These are phyloP conservation scores for Polygonum maritimum DNA, from an alignment of 148 eudicot genomes.

Conservation along the genomic window DNA sequence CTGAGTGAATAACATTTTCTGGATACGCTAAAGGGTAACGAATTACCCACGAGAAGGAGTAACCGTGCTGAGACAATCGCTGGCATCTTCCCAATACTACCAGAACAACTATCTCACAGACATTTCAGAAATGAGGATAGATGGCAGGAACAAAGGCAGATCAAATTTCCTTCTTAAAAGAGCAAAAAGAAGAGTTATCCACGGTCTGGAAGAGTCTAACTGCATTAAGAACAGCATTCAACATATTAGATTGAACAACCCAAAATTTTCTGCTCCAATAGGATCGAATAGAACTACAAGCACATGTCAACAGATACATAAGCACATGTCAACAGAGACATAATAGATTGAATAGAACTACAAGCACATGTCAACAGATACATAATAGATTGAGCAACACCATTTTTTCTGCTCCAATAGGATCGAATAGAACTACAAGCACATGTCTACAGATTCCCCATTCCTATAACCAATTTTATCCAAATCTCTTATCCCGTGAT, in stretches of 20 bases:
- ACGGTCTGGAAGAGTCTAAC: neutral
- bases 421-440: neutral
- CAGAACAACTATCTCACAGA: slow-evolving; percentile 1
- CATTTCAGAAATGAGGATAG: neutral
- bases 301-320: neutral
- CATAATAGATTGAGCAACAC: neutral
- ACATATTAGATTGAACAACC: neutral
- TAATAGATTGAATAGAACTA: neutral
- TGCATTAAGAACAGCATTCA: slow-evolving; percentile 2
- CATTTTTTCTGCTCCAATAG: neutral
- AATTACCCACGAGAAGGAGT: slow-evolving; percentile 60
- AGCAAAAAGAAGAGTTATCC: neutral
- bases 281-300: neutral
- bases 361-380: neutral
- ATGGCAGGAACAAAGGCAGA: neutral
- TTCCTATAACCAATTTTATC: neutral
- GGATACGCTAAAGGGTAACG: slow-evolving; percentile 38
- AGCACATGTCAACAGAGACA: too few relatives aligned
- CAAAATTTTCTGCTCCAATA: neutral
- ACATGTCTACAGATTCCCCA: neutral
- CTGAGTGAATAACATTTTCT: slow-evolving; percentile 28
- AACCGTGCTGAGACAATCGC: slow-evolving; percentile 46
- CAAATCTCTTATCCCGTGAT: neutral
- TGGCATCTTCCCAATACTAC: slow-evolving; percentile 32
- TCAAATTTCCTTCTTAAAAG: neutral